These are phyloP conservation scores for Ophiostoma sp. DNA, from an alignment of 2,329 filamentous ascomycete genomes.

Conservation along the genomic window DNA sequence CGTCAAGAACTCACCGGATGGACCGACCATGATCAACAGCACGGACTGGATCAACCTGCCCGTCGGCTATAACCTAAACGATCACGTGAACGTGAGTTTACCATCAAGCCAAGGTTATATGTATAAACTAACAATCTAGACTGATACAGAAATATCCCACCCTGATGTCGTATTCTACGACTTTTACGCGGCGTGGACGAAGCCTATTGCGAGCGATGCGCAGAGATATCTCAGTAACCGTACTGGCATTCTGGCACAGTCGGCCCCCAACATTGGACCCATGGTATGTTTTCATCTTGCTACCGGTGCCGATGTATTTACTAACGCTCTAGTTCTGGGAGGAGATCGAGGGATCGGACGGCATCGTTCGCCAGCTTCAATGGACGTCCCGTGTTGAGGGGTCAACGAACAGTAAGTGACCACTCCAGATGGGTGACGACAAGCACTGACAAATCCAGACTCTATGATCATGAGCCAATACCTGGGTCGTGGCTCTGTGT, in stretches of 20 bases:
- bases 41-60: constrained; percentile 53
- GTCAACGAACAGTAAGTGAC: neutral
- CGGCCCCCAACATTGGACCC: neutral
- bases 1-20: constrained; percentile 41
- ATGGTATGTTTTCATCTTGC: neutral
- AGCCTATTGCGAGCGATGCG: neutral
- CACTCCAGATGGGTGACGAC: no score
- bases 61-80: constrained; percentile 54
- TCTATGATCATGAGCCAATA: constrained; percentile 3
- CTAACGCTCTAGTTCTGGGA: neutral
- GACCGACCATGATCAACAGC: constrained; percentile 45
- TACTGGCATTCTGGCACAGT: neutral
- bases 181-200: neutral
- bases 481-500: neutral
- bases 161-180: neutral
- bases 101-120: neutral
- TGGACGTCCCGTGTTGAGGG: neutral
- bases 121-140: neutral
- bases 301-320: no score
- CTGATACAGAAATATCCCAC: neutral
- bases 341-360: neutral
- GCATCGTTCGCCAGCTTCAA: neutral
- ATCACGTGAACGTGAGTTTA: constrained; percentile 35
- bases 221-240: neutral
- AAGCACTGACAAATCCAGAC: neutral